These are phyloP conservation scores for Microcos paniculata DNA, from an alignment of 345 rosid species.

Conservation along the genomic window DNA sequence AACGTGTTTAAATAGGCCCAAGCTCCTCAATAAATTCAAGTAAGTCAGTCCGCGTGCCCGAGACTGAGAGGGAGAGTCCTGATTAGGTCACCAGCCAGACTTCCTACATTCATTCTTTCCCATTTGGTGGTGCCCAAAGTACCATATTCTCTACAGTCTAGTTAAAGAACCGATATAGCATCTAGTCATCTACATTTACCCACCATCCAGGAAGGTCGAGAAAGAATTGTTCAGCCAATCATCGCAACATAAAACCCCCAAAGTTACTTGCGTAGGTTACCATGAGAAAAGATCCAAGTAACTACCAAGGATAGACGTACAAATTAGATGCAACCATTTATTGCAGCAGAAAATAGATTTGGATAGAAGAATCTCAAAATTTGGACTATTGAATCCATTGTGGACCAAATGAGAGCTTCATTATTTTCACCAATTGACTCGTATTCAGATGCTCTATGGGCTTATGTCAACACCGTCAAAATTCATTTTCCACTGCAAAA, in stretches of 20 bases:
- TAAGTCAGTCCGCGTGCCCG: neutral
- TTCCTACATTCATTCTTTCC: neutral
- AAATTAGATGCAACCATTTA: neutral
- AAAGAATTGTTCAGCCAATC: conserved; percentile 6
- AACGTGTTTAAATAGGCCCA: neutral
- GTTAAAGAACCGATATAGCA: neutral
- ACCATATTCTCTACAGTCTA: neutral
- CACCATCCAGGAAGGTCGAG: neutral
- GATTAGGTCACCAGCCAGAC: conserved; percentile 28
- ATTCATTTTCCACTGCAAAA: conserved; percentile 2
- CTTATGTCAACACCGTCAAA: conserved; percentile 5
- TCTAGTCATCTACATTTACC: conserved; percentile 1
- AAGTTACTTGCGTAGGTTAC: neutral
- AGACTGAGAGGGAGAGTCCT: neutral
- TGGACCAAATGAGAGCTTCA: neutral
- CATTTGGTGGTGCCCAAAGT: neutral
- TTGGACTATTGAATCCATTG: conserved; percentile 5
- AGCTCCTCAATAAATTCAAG: neutral
- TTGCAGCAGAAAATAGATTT: neutral
- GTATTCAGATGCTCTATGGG: neutral
- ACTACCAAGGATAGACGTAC: neutral
- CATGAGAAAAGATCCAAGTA: neutral
- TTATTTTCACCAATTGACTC: neutral
- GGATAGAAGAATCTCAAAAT: neutral
- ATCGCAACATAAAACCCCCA: neutral